Percentiles rank a stretch among this genome's conserved stretches.
Conservation (phyloP, 2,329 filamentous ascomycete genomes). For the Talaromyces pinophilus region DNA sequence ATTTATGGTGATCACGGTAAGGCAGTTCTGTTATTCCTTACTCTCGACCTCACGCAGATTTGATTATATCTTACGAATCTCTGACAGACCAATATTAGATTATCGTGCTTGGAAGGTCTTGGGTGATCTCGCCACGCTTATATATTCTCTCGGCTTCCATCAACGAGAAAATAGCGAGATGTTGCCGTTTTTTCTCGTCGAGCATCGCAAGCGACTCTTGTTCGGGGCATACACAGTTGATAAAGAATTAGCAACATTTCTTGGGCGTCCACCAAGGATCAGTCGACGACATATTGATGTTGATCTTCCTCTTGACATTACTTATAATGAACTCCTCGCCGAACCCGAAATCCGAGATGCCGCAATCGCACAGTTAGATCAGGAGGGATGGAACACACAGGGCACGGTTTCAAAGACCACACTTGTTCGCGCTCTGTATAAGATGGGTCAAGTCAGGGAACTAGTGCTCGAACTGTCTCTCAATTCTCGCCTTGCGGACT, state of each 20-base stretch:
- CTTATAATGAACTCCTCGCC: constrained; percentile 29
- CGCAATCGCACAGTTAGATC: constrained; percentile 23
- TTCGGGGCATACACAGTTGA: constrained; percentile 31
- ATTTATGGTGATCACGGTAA: constrained; percentile 29
- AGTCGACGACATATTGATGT: constrained; percentile 33
- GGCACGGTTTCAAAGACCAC: constrained; percentile 23
- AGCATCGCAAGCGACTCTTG: constrained; percentile 32
- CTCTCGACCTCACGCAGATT: no score
- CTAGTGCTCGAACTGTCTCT: constrained; percentile 20
- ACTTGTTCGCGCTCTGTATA: constrained; percentile 1
- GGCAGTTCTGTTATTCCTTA: background rate
- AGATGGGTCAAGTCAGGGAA: constrained; percentile 26
- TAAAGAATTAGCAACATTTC: constrained; percentile 33
- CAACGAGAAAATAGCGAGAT: constrained; percentile 14
- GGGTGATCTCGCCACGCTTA: constrained; percentile 25
- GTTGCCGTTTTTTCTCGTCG: constrained; percentile 32
- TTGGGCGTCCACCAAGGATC: constrained; percentile 33
- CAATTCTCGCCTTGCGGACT: constrained; percentile 22
- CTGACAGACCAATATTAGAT: constrained; percentile 19
- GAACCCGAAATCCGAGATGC: constrained; percentile 20
- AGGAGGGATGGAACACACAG: constrained; percentile 27
- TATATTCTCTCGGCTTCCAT: constrained; percentile 24
- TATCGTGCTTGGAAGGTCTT: constrained; percentile 24
- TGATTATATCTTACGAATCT: background rate
- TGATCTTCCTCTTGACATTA: constrained; percentile 31